phyloP scores from a whole-genome alignment of 495 filamentous ascomycete species.

The Aspergillus olivimuriae region DNA sequence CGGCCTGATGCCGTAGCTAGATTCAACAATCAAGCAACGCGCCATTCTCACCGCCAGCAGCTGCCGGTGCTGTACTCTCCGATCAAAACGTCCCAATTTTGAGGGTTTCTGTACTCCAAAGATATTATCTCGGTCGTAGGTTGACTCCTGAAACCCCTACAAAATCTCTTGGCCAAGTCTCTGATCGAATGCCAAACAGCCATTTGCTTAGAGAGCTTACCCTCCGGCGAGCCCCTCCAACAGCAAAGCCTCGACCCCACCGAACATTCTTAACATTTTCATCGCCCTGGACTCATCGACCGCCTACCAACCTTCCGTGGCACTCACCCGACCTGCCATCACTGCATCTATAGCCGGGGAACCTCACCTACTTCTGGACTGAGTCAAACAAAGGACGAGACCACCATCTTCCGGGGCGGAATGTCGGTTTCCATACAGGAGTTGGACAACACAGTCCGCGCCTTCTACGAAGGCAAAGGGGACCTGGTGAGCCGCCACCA shows the following conservation, averaged over 20 bases:
- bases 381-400: slow-evolving; percentile 21
- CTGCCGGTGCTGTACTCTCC: slow-evolving; percentile 3
- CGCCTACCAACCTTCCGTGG: slow-evolving; percentile 4
- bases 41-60: slow-evolving; percentile 29
- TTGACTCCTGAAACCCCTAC: not conserved
- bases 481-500: slow-evolving; percentile 60
- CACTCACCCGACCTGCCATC: not conserved
- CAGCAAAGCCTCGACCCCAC: slow-evolving; percentile 27
- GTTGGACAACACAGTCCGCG: slow-evolving; percentile 89
- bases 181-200: slow-evolving; percentile 7
- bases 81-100: not conserved
- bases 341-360: slow-evolving; percentile 5
- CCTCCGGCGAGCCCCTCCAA: slow-evolving; percentile 23
- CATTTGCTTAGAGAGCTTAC: slow-evolving; percentile 9
- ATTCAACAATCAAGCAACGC: slow-evolving; percentile 14
- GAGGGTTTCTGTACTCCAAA: not conserved
- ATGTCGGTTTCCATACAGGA: slow-evolving; percentile 79
- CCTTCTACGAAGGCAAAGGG: slow-evolving; percentile 94
- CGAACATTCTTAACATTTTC: slow-evolving; percentile 16
- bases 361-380: slow-evolving; percentile 10
- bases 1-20: slow-evolving; percentile 12
- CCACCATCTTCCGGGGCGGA: slow-evolving; percentile 30
- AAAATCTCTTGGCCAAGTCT: too few species aligned
- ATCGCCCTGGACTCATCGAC: slow-evolving; percentile 8
- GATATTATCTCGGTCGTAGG: slow-evolving; percentile 6